Conservation (phyloP, 2,329 filamentous ascomycete species). For the Epichloe sp. region DNA sequence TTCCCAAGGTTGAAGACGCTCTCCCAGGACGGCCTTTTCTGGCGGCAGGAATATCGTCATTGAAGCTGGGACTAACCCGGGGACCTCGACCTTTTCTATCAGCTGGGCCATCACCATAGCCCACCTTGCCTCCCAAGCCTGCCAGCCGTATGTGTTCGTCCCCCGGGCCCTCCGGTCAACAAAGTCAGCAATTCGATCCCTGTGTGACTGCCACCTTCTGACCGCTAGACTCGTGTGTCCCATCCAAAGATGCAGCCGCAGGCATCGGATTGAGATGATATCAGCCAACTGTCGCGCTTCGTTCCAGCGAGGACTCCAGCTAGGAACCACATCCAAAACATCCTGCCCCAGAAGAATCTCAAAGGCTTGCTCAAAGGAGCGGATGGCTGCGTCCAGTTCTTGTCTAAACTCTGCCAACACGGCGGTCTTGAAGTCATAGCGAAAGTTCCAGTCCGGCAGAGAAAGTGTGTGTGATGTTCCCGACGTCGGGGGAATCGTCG, state of each 20-base stretch:
- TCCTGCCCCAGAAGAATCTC: constrained; percentile 71
- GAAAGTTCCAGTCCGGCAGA: constrained; percentile 76
- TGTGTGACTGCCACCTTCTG: constrained; percentile 68
- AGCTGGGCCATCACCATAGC: constrained; percentile 48
- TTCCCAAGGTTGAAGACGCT: constrained; percentile 50
- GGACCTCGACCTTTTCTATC: constrained; percentile 39
- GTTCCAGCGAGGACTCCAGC: constrained; percentile 83
- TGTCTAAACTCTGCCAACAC: constrained; percentile 86
- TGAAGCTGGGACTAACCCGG: constrained; percentile 32
- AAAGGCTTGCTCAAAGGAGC: constrained; percentile 79
- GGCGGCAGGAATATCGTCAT: constrained; percentile 37
- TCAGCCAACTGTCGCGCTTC: constrained; percentile 85
- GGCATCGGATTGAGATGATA: constrained; percentile 61
- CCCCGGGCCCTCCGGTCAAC: constrained; percentile 70
- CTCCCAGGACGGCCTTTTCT: constrained; percentile 44
- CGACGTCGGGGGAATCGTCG: constrained; percentile 73
- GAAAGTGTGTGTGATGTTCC: constrained; percentile 81
- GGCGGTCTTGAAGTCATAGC: constrained; percentile 89
- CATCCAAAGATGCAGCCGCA: constrained; percentile 73
- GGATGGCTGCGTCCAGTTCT: constrained; percentile 76
- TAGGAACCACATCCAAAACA: constrained; percentile 76
- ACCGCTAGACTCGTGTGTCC: constrained; percentile 68
- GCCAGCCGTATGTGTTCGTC: constrained; percentile 87
- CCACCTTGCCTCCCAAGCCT: constrained; percentile 80
- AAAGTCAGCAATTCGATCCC: constrained; percentile 59